phyloP scores from a whole-genome alignment of 352 stramenopile genomes.

The Globisporangium paroecandrum region DNA sequence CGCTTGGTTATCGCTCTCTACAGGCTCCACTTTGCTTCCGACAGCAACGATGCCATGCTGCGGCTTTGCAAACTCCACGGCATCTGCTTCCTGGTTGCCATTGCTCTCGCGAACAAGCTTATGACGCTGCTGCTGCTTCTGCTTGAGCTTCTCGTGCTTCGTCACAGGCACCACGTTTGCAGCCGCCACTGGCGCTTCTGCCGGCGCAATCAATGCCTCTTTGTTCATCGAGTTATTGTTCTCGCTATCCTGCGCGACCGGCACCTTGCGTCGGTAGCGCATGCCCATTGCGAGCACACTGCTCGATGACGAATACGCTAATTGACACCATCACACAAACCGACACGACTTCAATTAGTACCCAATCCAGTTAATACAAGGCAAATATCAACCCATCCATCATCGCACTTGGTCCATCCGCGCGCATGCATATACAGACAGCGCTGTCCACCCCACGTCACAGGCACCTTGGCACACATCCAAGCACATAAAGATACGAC shows the following conservation, averaged over 20 bases:
- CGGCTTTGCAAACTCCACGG: background rate
- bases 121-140: constrained; percentile 8
- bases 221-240: constrained; percentile 21
- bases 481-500: background rate
- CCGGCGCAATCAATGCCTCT: constrained; percentile 1
- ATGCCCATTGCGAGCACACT: constrained; percentile 19
- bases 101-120: background rate
- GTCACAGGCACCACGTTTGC: background rate
- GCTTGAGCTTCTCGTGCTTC: constrained; percentile 7
- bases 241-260: constrained; percentile 17
- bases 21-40: background rate
- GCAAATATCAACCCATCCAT: background rate
- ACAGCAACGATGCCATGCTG: background rate
- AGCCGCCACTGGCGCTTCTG: background rate
- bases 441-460: background rate
- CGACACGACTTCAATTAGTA: background rate
- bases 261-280: constrained; percentile 56
- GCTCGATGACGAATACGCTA: constrained; percentile 10
- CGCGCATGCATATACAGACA: background rate
- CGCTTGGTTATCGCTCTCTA: constrained; percentile 8
- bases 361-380: background rate
- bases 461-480: background rate
- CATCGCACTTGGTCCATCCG: background rate
- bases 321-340: background rate
- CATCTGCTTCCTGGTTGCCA: constrained; percentile 1